Base-by-base conservation (phyloP, 495 filamentous ascomycete species). In the Glutinoglossum americanum region DNA sequence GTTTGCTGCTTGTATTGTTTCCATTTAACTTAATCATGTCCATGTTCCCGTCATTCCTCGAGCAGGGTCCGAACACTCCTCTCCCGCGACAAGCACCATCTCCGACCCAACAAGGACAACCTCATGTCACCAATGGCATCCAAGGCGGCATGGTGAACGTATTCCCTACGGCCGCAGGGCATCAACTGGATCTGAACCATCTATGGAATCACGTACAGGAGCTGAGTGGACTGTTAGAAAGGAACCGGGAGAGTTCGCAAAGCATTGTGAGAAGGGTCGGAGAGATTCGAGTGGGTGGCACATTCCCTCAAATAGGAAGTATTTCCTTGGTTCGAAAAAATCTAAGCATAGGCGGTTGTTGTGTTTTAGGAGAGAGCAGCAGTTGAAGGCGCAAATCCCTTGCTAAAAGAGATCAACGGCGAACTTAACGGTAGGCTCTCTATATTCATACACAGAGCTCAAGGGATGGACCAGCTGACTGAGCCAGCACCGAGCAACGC, bases 141-240 rank as follows among this genome's bases (percentile, higher is more conserved):
- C 26, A 23, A 30, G 49, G 49, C 4, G 49, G 49, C 25, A 53
- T 53, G 49, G 49, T 55, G 41, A 51, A 35, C 44, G 47, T 27
- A 65, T 72, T 80, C 54, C 81, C 84, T 21, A 82, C 82, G 64
- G 83, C 82, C 57, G 85, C 85, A 25, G 86, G 87, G 21, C 85
- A 90, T 63, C 84, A 90, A 70, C 84, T 85, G 71, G 87, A 94
- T 66, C 78, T 92, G 60, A 86, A 88, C 64, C 82, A 86, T 66
- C 77, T 94, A 47, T 89, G 87, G 66, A 76, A 80, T 51, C 83
- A 89, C 77, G 83, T 94, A 19, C 74, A 89, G 58, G 83, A 90
- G 65, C 71, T 94, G 61, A 85, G 82, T 59, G 78, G 81, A 26
- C 76, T 86, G 58, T 73, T 89, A 21, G 80, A 81, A 63, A 78